Conservation (phyloP, 2,329 filamentous ascomycete species). For the Dothistroma septosporum region DNA sequence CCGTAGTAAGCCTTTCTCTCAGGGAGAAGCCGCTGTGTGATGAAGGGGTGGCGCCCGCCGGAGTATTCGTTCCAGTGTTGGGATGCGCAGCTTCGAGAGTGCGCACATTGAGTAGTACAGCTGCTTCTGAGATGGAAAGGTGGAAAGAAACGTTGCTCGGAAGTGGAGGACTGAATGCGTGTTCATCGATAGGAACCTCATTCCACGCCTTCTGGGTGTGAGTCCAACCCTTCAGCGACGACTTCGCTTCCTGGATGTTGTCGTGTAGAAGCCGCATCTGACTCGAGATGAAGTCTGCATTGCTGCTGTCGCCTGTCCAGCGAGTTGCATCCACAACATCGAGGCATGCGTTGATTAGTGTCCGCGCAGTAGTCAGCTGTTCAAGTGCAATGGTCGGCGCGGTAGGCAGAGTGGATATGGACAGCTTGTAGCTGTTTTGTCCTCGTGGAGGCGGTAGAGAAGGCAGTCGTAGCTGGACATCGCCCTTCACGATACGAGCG, state of each 20-base stretch:
- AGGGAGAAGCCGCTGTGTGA: slow-evolving; percentile 55
- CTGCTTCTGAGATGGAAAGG: slow-evolving; percentile 52
- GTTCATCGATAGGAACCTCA: slow-evolving; percentile 51
- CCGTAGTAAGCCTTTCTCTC: slow-evolving; percentile 51
- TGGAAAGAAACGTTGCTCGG: slow-evolving; percentile 70
- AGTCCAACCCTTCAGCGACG: slow-evolving; percentile 54
- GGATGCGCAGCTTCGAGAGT: slow-evolving; percentile 54
- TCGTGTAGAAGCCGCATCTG: slow-evolving; percentile 58
- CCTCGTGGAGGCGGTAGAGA: slow-evolving; percentile 58
- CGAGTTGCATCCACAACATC: slow-evolving; percentile 76
- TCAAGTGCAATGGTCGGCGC: slow-evolving; percentile 60
- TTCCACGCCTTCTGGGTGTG: slow-evolving; percentile 53
- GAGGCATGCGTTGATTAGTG: slow-evolving; percentile 76
- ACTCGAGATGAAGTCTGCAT: slow-evolving; percentile 55
- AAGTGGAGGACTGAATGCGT: slow-evolving; percentile 59
- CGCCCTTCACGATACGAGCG: slow-evolving; percentile 84
- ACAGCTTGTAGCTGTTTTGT: slow-evolving; percentile 48
- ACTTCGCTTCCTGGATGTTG: slow-evolving; percentile 58
- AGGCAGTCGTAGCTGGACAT: slow-evolving; percentile 70
- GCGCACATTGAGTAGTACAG: slow-evolving; percentile 62
- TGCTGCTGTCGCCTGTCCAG: slow-evolving; percentile 63
- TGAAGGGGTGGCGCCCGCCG: slow-evolving; percentile 19
- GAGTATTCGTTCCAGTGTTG: slow-evolving; percentile 34
- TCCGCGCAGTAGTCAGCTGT: slow-evolving; percentile 67
- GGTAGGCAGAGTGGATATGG: slow-evolving; percentile 50